phyloP scores from a whole-genome alignment of 2,329 filamentous ascomycete genomes.

The Laburnicola sp. region DNA sequence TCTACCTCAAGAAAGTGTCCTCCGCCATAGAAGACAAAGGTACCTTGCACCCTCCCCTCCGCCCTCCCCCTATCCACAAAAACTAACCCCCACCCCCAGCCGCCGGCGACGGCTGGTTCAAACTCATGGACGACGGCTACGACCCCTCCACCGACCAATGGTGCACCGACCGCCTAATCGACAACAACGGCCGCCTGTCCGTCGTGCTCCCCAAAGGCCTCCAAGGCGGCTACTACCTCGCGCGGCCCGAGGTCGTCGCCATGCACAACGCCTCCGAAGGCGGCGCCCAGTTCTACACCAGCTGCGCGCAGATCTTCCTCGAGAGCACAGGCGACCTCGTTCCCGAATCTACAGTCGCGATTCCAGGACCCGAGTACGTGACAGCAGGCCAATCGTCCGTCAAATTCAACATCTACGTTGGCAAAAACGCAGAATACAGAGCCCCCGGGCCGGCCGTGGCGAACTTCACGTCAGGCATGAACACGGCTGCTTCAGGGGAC shows the following conservation, averaged over 20 bases:
- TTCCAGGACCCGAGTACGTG: constrained; percentile 64
- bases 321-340: constrained; percentile 54
- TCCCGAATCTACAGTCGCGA: constrained; percentile 58
- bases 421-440: constrained; percentile 47
- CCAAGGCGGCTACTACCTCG: constrained; percentile 69
- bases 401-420: constrained; percentile 65
- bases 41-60: no score
- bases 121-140: constrained; percentile 73
- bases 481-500: constrained; percentile 16
- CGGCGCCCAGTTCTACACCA: constrained; percentile 69
- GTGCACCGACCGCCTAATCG: constrained; percentile 71
- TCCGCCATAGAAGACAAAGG: constrained; percentile 57
- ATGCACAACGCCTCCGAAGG: constrained; percentile 63
- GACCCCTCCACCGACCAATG: constrained; percentile 59
- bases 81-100: no score
- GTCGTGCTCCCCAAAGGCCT: constrained; percentile 65
- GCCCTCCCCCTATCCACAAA: no score
- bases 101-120: constrained; percentile 73
- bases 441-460: constrained; percentile 62
- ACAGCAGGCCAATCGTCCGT: constrained; percentile 58
- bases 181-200: constrained; percentile 65
- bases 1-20: constrained; percentile 72
- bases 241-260: constrained; percentile 69
- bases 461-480: constrained; percentile 42
- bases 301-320: constrained; percentile 72